Conservation (phyloP, 2,329 filamentous ascomycete species). For the Sporothrix globosa region DNA sequence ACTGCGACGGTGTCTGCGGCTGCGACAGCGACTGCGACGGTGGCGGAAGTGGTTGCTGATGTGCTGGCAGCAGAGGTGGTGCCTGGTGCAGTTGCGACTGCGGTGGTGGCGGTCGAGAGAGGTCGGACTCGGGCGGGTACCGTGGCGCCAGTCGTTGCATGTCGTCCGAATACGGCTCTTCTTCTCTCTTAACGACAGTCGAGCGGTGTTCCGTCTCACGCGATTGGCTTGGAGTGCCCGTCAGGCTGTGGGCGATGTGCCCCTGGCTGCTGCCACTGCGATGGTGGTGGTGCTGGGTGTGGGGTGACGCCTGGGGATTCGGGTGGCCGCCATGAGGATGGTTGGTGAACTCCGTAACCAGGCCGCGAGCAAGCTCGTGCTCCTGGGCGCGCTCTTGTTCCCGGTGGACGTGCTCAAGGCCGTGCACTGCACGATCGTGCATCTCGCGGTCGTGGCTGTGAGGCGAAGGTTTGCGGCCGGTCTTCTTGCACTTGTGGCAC, state of each 20-base stretch:
- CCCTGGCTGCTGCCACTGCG: conserved; percentile 36
- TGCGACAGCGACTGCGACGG: conserved; percentile 13
- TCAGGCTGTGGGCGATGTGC: conserved; percentile 34
- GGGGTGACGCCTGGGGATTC: not conserved
- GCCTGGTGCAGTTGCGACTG: conserved; percentile 8
- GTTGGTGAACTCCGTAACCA: conserved; percentile 9
- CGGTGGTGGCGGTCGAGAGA: not conserved
- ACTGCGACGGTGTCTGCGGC: conserved; percentile 7
- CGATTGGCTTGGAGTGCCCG: not conserved
- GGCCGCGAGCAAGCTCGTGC: conserved; percentile 14
- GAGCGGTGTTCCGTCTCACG: conserved; percentile 3
- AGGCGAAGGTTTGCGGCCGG: conserved; percentile 51
- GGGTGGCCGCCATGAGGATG: not conserved
- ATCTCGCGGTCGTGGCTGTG: conserved; percentile 36
- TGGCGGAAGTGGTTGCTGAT: conserved; percentile 16
- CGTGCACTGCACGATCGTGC: conserved; percentile 1
- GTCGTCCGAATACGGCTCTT: conserved; percentile 31
- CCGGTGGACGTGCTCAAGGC: not conserved
- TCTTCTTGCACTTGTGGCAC: conserved; percentile 74
- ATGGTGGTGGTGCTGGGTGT: not conserved
- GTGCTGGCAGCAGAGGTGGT: conserved; percentile 34
- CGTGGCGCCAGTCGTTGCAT: conserved; percentile 32
- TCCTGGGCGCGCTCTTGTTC: conserved; percentile 18
- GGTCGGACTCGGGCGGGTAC: conserved; percentile 23
- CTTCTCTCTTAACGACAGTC: conserved; percentile 34